Conservation (phyloP, 345 rosid species). For the Gossypium sturtianum region DNA sequence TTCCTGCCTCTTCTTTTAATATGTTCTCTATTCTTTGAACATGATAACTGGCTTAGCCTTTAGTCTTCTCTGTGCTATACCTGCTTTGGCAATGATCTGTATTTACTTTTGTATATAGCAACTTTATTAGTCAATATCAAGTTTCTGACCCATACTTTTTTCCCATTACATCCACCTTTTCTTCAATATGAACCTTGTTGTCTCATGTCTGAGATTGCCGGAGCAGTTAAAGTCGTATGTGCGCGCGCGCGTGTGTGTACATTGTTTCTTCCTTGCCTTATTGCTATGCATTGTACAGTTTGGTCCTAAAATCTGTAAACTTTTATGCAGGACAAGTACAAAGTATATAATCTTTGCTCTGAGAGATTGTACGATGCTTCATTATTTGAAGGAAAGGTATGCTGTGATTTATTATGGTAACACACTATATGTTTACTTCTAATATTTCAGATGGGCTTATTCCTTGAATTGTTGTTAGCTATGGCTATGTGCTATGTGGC, state of each 20-base stretch:
- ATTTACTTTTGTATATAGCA: not conserved
- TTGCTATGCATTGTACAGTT: not conserved
- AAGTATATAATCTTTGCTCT: constrained; percentile 81
- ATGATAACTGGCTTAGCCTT: not conserved
- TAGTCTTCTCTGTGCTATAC: not conserved
- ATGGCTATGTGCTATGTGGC: not conserved
- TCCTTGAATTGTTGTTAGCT: not conserved
- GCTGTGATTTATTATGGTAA: constrained; percentile 1
- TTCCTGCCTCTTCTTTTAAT: not conserved
- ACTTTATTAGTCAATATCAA: not conserved
- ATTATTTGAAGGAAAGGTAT: constrained; percentile 79
- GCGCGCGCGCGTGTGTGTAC: not conserved
- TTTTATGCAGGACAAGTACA: constrained; percentile 65
- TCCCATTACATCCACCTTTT: not conserved
- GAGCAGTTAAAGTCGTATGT: not conserved
- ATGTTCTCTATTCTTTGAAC: not conserved
- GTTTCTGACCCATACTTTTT: not conserved
- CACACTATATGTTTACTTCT: not conserved
- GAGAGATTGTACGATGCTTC: constrained; percentile 90
- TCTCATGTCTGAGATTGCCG: not conserved
- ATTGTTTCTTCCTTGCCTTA: not conserved
- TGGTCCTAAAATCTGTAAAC: not conserved
- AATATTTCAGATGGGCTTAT: not conserved
- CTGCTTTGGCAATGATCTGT: not conserved
- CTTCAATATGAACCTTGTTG: not conserved